A percentile compares a stretch with the other conserved stretches of the same genome.
Conservation (phyloP, 2,329 filamentous ascomycete species). For the Endoconidiophora polonica region DNA sequence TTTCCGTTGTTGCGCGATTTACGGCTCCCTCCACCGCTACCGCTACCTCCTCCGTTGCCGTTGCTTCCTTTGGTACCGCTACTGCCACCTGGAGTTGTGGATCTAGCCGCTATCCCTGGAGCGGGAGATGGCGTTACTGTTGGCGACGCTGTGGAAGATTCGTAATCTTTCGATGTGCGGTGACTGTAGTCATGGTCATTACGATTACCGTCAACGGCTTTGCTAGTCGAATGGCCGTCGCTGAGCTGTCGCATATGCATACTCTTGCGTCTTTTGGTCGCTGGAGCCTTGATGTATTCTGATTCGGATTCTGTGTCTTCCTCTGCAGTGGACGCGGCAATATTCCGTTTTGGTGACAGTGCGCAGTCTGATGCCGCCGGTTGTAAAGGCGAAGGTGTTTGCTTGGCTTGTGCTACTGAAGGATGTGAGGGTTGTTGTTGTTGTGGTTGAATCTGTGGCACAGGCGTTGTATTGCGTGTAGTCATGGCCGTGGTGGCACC, state of each 20-base stretch:
- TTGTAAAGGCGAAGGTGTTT: not conserved
- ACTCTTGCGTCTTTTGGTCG: conserved; percentile 7
- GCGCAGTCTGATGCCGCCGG: not conserved
- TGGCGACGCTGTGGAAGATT: not conserved
- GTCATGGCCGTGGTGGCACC: conserved; percentile 32
- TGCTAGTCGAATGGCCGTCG: not conserved
- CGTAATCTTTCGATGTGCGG: not conserved
- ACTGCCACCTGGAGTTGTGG: not conserved
- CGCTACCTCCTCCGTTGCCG: too few relatives aligned
- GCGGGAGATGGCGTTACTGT: not conserved
- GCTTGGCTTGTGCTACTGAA: not conserved
- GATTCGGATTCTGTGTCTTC: conserved; percentile 9
- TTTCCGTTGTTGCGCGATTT: conserved; percentile 23
- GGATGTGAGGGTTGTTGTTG: not conserved
- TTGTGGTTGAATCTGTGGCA: conserved; percentile 26
- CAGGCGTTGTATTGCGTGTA: conserved; percentile 25
- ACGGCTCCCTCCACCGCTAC: too few relatives aligned
- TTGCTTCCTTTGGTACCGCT: too few relatives aligned
- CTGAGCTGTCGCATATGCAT: conserved; percentile 2
- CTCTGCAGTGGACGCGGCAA: not conserved
- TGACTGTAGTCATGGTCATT: too few relatives aligned
- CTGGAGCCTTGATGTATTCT: conserved; percentile 4
- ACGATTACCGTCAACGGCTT: too few relatives aligned
- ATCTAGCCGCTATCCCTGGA: not conserved
- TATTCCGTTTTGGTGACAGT: conserved; percentile 7